phyloP scores from a whole-genome alignment of 176 grass and related monocot genomes.

The Cocos nucifera region DNA sequence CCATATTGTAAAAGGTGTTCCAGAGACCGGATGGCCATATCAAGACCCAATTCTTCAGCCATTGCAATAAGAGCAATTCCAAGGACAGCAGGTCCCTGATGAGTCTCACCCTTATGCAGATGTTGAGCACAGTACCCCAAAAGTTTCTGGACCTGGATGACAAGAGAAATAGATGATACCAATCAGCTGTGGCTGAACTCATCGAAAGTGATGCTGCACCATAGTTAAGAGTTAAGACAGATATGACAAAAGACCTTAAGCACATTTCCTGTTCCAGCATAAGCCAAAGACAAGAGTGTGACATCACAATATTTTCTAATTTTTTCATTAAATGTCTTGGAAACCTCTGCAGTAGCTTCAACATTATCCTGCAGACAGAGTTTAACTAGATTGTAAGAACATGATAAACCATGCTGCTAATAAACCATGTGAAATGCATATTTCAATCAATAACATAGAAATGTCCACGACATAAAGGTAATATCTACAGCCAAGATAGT shows the following conservation, averaged over 20 bases:
- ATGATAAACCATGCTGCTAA: no score
- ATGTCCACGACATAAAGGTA: no score
- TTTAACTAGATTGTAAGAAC: no score
- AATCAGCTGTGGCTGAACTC: no score
- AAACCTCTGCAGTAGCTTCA: slow-evolving; percentile 86
- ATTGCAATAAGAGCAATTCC: slow-evolving; percentile 98
- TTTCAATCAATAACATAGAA: no score
- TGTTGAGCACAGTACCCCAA: slow-evolving; percentile 88
- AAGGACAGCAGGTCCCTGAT: slow-evolving; percentile 97
- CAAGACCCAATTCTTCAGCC: slow-evolving; percentile 91
- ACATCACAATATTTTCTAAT: slow-evolving; percentile 97
- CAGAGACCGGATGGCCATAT: slow-evolving; percentile 84
- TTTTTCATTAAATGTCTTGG: slow-evolving; percentile 98
- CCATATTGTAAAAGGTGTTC: slow-evolving; percentile 93
- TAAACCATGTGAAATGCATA: no score
- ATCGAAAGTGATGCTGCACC: no score
- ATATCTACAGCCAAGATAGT: no score
- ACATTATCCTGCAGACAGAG: slow-evolving; percentile 56
- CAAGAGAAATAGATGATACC: not conserved
- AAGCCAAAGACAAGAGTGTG: slow-evolving; percentile 89
- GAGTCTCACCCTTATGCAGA: slow-evolving; percentile 87
- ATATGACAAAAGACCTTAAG: slow-evolving; percentile 51
- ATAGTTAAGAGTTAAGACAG: no score
- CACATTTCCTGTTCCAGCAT: slow-evolving; percentile 98
- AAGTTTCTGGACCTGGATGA: slow-evolving; percentile 79